phyloP scores from a whole-genome alignment of 108 stramenopile species.

The Chaetoceros tenuissimus region DNA sequence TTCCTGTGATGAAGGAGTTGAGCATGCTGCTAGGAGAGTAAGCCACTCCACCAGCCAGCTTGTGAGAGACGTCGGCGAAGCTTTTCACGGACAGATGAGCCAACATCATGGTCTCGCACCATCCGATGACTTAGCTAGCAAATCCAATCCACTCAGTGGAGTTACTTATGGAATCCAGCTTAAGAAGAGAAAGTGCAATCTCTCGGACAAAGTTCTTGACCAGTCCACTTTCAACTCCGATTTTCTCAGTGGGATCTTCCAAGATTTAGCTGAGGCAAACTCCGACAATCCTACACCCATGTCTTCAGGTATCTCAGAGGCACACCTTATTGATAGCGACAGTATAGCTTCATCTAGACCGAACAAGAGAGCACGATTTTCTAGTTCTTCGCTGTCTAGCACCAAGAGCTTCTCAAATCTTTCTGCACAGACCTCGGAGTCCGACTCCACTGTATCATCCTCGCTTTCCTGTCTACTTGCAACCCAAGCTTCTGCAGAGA shows the following conservation, averaged over 20 bases:
- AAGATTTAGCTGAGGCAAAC: neutral
- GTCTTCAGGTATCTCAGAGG: neutral
- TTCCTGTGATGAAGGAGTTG: neutral
- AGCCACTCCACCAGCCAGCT: neutral
- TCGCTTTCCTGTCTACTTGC: no score
- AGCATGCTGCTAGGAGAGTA: neutral
- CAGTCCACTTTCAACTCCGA: neutral
- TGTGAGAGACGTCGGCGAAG: neutral
- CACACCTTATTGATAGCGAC: neutral
- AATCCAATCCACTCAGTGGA: neutral
- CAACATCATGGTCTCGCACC: no score
- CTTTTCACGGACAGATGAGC: no score
- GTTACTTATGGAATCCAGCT: neutral
- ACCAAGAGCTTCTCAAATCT: neutral
- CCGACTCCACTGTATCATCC: no score
- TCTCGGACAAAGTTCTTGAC: neutral
- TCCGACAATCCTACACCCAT: neutral
- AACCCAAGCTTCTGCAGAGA: no score
- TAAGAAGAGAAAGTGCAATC: neutral
- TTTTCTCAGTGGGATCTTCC: neutral
- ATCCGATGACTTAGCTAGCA: no score
- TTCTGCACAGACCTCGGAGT: no score
- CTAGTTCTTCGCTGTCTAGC: no score
- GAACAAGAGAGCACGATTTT: no score
- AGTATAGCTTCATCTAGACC: neutral